Conservation (phyloP, 208 protist species). For the Crithidia expoeki region DNA sequence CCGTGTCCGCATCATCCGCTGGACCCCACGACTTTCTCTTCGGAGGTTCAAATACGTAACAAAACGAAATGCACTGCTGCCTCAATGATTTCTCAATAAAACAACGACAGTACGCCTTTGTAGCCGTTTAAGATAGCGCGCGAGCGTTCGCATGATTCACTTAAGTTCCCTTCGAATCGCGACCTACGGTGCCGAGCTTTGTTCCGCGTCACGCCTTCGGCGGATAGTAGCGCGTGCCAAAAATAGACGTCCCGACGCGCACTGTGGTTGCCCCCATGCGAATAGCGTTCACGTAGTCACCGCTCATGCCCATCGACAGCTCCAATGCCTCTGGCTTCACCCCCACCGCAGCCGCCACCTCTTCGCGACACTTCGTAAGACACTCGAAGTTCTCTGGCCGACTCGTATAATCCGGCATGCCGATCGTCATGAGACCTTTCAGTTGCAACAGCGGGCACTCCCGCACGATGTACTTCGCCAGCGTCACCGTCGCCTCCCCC, state of each 20-base stretch:
- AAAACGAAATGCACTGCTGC: no score
- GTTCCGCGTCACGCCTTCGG: constrained; percentile 42
- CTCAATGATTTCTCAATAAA: no score
- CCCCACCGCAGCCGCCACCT: constrained; percentile 63
- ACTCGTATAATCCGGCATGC: constrained; percentile 86
- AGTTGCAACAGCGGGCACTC: constrained; percentile 87
- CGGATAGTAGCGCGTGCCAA: constrained; percentile 92
- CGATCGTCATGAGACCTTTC: constrained; percentile 97
- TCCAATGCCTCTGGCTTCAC: constrained; percentile 57
- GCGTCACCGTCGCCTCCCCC: constrained; percentile 55
- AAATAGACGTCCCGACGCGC: constrained; percentile 94
- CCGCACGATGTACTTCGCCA: constrained; percentile 75
- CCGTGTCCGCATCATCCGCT: no score
- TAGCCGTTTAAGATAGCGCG: no score
- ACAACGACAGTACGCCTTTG: no score
- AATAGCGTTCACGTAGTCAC: constrained; percentile 95
- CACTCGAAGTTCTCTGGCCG: constrained; percentile 89
- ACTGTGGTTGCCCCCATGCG: constrained; percentile 94
- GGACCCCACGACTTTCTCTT: no score
- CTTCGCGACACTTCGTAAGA: constrained; percentile 60
- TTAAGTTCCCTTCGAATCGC: no score
- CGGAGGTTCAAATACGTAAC: no score
- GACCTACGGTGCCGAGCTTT: no score
- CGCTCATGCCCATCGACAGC: constrained; percentile 98
- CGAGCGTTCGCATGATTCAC: no score